Percentiles rank a stretch among this genome's conserved stretches.
phyloP scores from a whole-genome alignment of 345 rosid genomes.

The Psidium friedrichsthalianum region DNA sequence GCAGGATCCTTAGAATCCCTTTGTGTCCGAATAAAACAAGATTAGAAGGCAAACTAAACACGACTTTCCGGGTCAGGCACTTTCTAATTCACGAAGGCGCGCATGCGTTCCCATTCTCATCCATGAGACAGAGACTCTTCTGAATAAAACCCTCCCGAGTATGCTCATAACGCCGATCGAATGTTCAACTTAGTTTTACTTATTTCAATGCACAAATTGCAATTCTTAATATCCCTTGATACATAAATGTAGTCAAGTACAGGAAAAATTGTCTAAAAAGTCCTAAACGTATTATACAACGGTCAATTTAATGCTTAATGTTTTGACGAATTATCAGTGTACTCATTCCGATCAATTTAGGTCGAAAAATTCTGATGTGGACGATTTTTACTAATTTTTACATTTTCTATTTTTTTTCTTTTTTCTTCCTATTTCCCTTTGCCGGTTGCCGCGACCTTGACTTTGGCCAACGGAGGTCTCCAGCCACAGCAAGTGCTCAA shows the following conservation, averaged over 20 bases:
- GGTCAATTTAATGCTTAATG: neutral
- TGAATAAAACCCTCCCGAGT: neutral
- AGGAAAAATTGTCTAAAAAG: neutral
- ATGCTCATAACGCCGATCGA: neutral
- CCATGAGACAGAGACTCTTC: neutral
- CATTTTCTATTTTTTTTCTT: too few relatives aligned
- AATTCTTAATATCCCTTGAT: neutral
- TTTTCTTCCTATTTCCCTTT: neutral
- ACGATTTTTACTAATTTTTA: neutral
- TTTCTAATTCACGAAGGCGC: neutral
- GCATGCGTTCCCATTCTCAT: neutral
- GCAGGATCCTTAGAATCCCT: neutral
- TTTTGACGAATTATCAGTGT: neutral
- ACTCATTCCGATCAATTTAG: neutral
- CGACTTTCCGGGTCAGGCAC: neutral
- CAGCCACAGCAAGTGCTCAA: neutral
- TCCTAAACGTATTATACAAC: too few relatives aligned
- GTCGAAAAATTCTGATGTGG: rapidly evolving
- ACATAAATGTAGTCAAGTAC: neutral
- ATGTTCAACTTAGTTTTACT: neutral
- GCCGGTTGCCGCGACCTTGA: neutral
- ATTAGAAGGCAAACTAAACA: neutral
- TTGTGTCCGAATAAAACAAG: neutral
- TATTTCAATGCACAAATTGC: rapidly evolving
- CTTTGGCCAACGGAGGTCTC: neutral